Evolutionary conservation across 2,329 filamentous ascomycete genomes (phyloP), one percentile per base, ranked within the genome.

Genomic region (Colletotrichum cereale): DNA sequence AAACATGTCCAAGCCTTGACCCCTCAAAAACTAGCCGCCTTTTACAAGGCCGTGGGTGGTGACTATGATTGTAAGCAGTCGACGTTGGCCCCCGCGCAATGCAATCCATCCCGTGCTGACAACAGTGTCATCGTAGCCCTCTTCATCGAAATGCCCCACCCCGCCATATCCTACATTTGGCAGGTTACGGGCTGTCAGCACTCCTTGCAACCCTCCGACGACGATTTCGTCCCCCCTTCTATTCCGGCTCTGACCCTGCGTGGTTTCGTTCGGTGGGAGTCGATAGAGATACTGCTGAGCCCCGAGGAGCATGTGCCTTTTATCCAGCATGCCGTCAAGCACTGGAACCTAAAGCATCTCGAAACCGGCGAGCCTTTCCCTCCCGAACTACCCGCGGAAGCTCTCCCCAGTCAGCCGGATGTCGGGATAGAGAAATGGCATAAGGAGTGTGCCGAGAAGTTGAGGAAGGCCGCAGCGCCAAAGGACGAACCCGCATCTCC

Each of bases 231-330:
- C 4, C 85, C 91, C 0, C 96, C 96, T 0, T 90, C 88, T 0
- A 88, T 98, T 52, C 96, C 96, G 0, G 93, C 95, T 18, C 84
- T 99, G 67, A 97, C 96, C 44, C 86, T 88, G 0, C 89, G 90
- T 77, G 96, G 96, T 50, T 99, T 97, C 80, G 93, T 96, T 53
- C 91, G 94, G 79, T 99, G 96, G 96, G 92, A 97, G 84, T 94
- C 93, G 0, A 93, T 98, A 66, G 94, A 98, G 82, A 88, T 97
- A 29, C 85, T 98, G 44, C 88, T 98, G 2, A 93, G 91, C 2
- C 96, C 96, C 0, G 92, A 96, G 75, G 93, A 97, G 76, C 95
- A 98, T 82, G 92, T 95, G 0, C 90, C 90, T 0, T 96, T 95
- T 76, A 81, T 99, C 31, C 94, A 96, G 77, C 91, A 89, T 77